phyloP scores from a whole-genome alignment of 495 filamentous ascomycete genomes.

The Aspergillus leporis region DNA sequence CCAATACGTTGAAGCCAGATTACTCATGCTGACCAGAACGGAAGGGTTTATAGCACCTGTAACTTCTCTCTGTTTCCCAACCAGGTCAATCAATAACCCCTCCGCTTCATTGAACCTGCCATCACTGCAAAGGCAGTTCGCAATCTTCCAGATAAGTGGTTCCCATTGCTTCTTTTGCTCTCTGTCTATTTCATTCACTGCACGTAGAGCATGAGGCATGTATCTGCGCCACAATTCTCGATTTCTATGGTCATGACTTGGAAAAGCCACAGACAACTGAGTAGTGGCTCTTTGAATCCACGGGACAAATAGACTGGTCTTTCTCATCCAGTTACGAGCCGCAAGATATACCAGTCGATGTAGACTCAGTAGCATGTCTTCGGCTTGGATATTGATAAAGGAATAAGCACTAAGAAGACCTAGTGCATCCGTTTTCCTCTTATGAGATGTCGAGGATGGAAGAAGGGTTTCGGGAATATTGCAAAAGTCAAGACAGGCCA shows the following conservation, averaged over 20 bases:
- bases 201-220: slow-evolving; percentile 24
- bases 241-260: slow-evolving; percentile 22
- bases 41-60: too few relatives aligned
- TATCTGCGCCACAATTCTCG: slow-evolving; percentile 27
- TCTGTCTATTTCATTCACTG: slow-evolving; percentile 1
- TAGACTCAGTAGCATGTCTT: slow-evolving; percentile 10
- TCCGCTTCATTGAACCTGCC: too few relatives aligned
- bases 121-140: slow-evolving; percentile 4
- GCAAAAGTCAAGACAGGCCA: too few relatives aligned
- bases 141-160: slow-evolving; percentile 3
- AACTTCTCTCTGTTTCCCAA: too few relatives aligned
- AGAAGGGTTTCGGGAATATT: slow-evolving; percentile 31
- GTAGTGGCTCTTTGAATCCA: slow-evolving; percentile 14
- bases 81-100: too few relatives aligned
- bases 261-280: slow-evolving; percentile 24
- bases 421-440: slow-evolving; percentile 27
- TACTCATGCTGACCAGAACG: slow-evolving; percentile 26
- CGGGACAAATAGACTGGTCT: slow-evolving; percentile 8
- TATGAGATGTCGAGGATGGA: slow-evolving; percentile 10
- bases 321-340: slow-evolving; percentile 33
- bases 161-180: background rate
- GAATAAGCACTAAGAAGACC: slow-evolving; percentile 26
- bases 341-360: slow-evolving; percentile 41
- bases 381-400: slow-evolving; percentile 26
- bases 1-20: slow-evolving; percentile 18